Conservation (phyloP, 352 stramenopile genomes). For the Globisporangium uncinulatum region DNA sequence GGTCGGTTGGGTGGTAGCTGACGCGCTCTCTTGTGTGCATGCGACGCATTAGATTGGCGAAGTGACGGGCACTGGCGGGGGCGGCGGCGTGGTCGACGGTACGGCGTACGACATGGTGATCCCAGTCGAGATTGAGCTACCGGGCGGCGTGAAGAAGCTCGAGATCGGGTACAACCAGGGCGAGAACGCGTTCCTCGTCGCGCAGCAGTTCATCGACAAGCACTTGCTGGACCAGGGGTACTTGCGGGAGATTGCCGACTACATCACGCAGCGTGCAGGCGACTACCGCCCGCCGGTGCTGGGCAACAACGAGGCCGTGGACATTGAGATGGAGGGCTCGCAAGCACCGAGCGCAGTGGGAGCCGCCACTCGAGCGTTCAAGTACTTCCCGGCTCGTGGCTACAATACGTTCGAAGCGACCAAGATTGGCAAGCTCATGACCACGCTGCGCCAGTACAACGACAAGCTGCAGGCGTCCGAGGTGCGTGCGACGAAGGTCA, state of each 20-base stretch:
- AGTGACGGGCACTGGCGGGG: constrained; percentile 76
- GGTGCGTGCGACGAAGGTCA: too few species aligned
- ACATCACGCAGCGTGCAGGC: constrained; percentile 91
- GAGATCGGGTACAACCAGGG: constrained; percentile 97
- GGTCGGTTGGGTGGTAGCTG: too few species aligned
- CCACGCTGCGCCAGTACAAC: constrained; percentile 90
- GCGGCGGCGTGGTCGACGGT: constrained; percentile 88
- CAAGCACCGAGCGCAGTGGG: constrained; percentile 2
- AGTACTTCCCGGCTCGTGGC: constrained; percentile 63
- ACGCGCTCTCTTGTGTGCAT: too few species aligned
- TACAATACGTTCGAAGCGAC: constrained; percentile 92
- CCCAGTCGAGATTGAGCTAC: constrained; percentile 94
- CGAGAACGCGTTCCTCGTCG: constrained; percentile 95
- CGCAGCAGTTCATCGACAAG: constrained; percentile 96
- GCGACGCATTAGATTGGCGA: constrained; percentile 61
- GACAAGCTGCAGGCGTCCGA: constrained; percentile 51
- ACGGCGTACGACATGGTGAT: constrained; percentile 95
- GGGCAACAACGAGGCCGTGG: constrained; percentile 26
- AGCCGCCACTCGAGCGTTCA: constrained; percentile 23
- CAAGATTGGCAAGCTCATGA: constrained; percentile 90
- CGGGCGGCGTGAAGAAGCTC: constrained; percentile 90
- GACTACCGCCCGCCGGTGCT: constrained; percentile 70
- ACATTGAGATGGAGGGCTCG: constrained; percentile 6
- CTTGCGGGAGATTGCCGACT: constrained; percentile 93
- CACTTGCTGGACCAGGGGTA: constrained; percentile 93